Evolutionary conservation across 257 asterid genomes (phyloP).

Genomic region (Solanum pimpinellifolium): DNA sequence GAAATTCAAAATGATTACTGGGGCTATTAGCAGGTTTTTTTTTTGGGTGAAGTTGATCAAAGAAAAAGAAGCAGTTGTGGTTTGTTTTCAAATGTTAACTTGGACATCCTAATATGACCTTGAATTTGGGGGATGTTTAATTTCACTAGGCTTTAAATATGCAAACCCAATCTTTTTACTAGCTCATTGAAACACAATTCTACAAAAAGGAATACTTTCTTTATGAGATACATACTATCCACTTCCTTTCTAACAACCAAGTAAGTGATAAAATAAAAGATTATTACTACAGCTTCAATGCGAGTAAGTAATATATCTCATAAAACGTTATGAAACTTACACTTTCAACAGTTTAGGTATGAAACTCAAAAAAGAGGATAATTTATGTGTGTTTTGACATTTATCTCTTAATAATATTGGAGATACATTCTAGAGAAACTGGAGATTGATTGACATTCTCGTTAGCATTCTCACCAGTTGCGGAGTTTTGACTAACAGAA

Average conservation of each 20-base stretch:
- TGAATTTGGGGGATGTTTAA: background rate
- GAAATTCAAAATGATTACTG: conserved; percentile 37
- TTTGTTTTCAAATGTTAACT: conserved; percentile 11
- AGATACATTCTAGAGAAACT: background rate
- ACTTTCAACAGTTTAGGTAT: too few species aligned
- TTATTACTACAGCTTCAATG: too few species aligned
- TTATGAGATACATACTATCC: too few species aligned
- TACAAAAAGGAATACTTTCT: too few species aligned
- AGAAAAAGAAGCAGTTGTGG: background rate
- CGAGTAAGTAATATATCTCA: too few species aligned
- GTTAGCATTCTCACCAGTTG: background rate
- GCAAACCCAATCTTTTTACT: background rate
- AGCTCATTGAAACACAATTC: background rate
- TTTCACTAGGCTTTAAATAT: background rate
- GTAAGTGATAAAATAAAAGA: too few species aligned
- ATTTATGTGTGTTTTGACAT: too few species aligned
- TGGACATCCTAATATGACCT: background rate
- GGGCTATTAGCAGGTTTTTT: conserved; percentile 17
- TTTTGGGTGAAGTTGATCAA: conserved; percentile 13
- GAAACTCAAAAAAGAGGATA: too few species aligned
- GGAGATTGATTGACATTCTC: background rate
- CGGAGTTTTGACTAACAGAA: background rate
- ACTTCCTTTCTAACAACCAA: too few species aligned
- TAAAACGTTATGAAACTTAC: too few species aligned
- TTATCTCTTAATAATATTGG: background rate